Evolutionary conservation across 345 rosid genomes (phyloP).

Genomic region (Moricandia moricandioides): DNA sequence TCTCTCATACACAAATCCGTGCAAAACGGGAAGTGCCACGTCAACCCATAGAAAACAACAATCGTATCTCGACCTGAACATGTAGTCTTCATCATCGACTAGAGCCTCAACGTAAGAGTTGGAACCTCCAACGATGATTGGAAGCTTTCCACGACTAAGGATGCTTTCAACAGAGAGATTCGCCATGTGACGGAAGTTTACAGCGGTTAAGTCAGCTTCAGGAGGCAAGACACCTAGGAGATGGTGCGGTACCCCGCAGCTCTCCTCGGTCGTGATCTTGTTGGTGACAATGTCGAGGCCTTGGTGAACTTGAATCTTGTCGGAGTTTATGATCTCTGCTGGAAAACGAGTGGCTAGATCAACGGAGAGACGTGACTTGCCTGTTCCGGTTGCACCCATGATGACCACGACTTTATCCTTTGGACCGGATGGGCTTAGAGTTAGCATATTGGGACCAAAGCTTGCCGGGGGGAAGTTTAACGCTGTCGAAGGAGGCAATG

Average conservation of each 20-base stretch:
- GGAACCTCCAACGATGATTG: constrained; percentile 78
- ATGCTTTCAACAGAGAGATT: constrained; percentile 42
- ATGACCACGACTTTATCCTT: constrained; percentile 60
- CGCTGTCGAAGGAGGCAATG: constrained; percentile 32
- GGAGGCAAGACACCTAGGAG: constrained; percentile 53
- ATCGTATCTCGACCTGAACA: constrained; percentile 51
- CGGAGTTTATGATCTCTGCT: constrained; percentile 70
- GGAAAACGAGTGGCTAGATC: constrained; percentile 63
- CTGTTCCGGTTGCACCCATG: constrained; percentile 75
- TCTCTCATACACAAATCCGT: constrained; percentile 46
- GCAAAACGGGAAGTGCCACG: constrained; percentile 52
- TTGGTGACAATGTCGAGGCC: constrained; percentile 70
- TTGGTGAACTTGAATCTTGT: constrained; percentile 65
- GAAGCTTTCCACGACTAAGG: constrained; percentile 45
- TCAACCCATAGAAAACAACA: constrained; percentile 66
- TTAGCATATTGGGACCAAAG: constrained; percentile 33
- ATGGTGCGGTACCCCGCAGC: constrained; percentile 64
- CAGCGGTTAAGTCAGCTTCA: constrained; percentile 50
- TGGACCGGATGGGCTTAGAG: constrained; percentile 36
- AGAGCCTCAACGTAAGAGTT: constrained; percentile 70
- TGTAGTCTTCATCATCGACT: constrained; percentile 41
- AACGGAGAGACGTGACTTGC: constrained; percentile 73
- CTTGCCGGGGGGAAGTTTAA: constrained; percentile 31
- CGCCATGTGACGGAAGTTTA: constrained; percentile 51
- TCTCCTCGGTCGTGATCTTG: constrained; percentile 60